Evolutionary conservation across 2,329 filamentous ascomycete genomes (phyloP).

Genomic region (Microdochium trichocladiopsis): DNA sequence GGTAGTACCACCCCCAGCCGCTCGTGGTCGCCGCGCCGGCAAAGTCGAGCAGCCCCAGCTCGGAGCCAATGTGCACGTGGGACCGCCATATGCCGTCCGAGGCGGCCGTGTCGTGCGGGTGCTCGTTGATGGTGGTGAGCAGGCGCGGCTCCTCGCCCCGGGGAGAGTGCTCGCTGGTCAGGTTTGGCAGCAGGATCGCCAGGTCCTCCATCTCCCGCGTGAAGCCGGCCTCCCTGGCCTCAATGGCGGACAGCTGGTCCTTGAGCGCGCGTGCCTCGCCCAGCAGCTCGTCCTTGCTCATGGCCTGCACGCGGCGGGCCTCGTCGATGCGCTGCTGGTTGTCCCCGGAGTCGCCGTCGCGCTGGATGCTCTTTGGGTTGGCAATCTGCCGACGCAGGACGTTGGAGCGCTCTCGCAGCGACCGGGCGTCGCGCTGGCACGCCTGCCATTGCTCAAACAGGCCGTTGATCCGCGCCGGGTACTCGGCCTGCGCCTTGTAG

Average conservation of each 20-base stretch:
- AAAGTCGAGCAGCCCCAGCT: slow-evolving; percentile 90
- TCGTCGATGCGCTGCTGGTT: slow-evolving; percentile 3
- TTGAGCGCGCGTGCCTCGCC: slow-evolving; percentile 61
- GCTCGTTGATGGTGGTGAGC: slow-evolving; percentile 72
- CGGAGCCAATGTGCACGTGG: slow-evolving; percentile 78
- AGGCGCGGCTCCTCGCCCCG: slow-evolving; percentile 57
- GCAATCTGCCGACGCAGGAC: slow-evolving; percentile 50
- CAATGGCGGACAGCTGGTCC: slow-evolving; percentile 49
- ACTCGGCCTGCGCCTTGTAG: slow-evolving; percentile 52
- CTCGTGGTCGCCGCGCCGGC: slow-evolving; percentile 70
- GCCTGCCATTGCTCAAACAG: slow-evolving; percentile 51
- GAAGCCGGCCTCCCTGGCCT: slow-evolving; percentile 53
- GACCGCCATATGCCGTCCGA: slow-evolving; percentile 54
- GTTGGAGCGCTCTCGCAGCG: slow-evolving; percentile 61
- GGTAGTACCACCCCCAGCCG: slow-evolving; percentile 97
- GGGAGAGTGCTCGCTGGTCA: slow-evolving; percentile 73
- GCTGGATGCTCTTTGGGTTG: slow-evolving; percentile 35
- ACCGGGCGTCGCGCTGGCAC: slow-evolving; percentile 53
- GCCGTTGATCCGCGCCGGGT: slow-evolving; percentile 48
- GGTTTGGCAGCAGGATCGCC: slow-evolving; percentile 76
- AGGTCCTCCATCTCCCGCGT: slow-evolving; percentile 63
- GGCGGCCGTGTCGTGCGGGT: slow-evolving; percentile 34
- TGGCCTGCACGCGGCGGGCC: not conserved
- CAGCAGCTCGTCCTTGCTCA: slow-evolving; percentile 46
- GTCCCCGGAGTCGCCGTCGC: slow-evolving; percentile 23